These are phyloP conservation scores for Cylindrotheca fusiformis DNA, from an alignment of 108 stramenopile species.

Conservation along the genomic window DNA sequence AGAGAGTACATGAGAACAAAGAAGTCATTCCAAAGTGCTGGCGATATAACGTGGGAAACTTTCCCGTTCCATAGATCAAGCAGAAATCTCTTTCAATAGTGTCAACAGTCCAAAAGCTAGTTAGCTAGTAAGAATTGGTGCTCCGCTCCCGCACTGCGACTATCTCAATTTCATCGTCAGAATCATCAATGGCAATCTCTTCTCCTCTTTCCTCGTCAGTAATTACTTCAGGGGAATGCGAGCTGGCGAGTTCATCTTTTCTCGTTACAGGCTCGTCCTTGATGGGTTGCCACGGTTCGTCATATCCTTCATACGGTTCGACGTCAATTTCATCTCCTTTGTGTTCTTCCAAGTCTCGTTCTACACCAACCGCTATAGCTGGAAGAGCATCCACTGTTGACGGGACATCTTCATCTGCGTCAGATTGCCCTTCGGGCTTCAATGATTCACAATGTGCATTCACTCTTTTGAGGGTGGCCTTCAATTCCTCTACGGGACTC, in stretches of 20 bases:
- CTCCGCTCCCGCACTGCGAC: too few species aligned
- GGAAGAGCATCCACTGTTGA: conserved; percentile 10
- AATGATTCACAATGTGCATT: conserved; percentile 46
- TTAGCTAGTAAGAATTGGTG: too few species aligned
- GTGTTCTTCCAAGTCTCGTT: conserved; percentile 29
- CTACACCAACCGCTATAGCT: conserved; percentile 18
- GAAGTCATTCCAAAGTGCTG: too few species aligned
- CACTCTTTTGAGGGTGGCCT: conserved; percentile 50
- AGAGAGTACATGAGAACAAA: too few species aligned
- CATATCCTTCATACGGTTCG: conserved; percentile 22
- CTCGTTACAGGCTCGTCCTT: not conserved
- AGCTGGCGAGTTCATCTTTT: not conserved
- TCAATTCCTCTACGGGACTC: conserved; percentile 65
- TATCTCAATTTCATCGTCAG: conserved; percentile 20
- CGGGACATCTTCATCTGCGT: not conserved
- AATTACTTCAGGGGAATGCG: conserved; percentile 4
- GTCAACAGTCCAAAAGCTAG: too few species aligned
- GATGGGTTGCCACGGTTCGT: too few species aligned
- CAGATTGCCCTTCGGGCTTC: conserved; percentile 22
- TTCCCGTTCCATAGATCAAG: too few species aligned
- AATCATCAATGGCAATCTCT: conserved; percentile 14
- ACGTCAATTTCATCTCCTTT: conserved; percentile 14
- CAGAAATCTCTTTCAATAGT: too few species aligned
- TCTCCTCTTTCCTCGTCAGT: conserved; percentile 23
- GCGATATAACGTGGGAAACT: too few species aligned